phyloP scores from a whole-genome alignment of 495 filamentous ascomycete genomes.

The Hyaloscypha variabilis region DNA sequence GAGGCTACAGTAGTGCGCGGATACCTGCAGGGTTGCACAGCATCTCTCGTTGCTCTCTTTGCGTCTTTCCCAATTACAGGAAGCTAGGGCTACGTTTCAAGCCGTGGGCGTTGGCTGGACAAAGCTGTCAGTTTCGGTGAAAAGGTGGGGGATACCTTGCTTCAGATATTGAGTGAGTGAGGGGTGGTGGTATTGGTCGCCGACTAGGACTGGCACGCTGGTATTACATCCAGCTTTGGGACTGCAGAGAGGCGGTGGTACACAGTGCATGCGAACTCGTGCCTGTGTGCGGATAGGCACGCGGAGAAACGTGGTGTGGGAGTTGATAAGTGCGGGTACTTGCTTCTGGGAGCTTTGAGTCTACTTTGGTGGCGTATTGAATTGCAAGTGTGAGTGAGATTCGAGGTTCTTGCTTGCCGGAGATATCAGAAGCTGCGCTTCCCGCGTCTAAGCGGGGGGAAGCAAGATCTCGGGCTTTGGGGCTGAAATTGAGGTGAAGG shows the following conservation, averaged over 20 bases:
- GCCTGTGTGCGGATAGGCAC: constrained; percentile 31
- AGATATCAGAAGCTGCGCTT: constrained; percentile 1
- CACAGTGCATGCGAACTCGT: constrained; percentile 31
- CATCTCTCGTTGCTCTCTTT: background rate
- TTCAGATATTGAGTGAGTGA: background rate
- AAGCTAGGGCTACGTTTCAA: constrained; percentile 4
- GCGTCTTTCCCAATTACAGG: constrained; percentile 15
- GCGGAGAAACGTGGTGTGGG: constrained; percentile 29
- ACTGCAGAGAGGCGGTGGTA: background rate
- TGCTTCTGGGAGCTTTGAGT: constrained; percentile 10
- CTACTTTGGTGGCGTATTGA: constrained; percentile 13
- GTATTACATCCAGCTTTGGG: background rate
- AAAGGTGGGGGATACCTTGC: background rate
- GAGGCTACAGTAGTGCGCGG: constrained; percentile 20
- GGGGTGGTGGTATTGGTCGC: constrained; percentile 17
- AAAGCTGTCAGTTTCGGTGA: background rate
- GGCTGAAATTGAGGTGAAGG: background rate
- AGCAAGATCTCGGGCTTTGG: background rate
- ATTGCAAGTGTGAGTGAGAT: background rate
- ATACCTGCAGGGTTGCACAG: constrained; percentile 29
- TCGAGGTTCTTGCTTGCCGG: background rate
- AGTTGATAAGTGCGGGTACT: constrained; percentile 23
- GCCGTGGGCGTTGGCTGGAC: constrained; percentile 6
- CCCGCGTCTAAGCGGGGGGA: background rate
- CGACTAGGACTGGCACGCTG: constrained; percentile 8